phyloP scores from a whole-genome alignment of 2,329 filamentous ascomycete genomes.

The Corinectria fuckeliana region DNA sequence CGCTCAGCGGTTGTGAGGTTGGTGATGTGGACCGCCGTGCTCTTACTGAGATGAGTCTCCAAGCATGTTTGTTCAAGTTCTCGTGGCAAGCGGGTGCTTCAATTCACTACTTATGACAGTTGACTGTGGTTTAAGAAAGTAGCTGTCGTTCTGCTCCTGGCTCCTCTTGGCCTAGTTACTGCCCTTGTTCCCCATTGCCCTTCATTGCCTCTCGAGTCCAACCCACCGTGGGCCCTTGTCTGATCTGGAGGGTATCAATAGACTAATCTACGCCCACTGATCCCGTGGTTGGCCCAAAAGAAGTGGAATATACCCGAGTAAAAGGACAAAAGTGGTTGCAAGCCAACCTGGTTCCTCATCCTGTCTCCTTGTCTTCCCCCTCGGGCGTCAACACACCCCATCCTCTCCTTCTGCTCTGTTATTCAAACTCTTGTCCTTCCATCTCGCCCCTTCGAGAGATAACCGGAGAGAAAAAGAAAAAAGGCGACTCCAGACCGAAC shows the following conservation, averaged over 20 bases:
- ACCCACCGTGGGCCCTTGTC: background rate
- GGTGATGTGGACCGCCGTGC: conserved; percentile 1
- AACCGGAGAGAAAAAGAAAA: background rate
- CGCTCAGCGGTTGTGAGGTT: background rate
- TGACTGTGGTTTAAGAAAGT: background rate
- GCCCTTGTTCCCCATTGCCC: background rate
- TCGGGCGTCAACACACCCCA: background rate
- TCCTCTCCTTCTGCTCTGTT: background rate
- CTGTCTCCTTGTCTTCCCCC: background rate
- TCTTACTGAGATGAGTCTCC: background rate
- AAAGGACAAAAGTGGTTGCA: conserved; percentile 1
- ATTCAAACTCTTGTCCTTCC: background rate
- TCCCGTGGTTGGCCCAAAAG: background rate
- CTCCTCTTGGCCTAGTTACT: background rate
- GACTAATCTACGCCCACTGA: background rate
- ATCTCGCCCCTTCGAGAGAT: background rate
- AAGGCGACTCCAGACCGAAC: background rate
- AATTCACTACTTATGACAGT: background rate
- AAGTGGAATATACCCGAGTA: background rate
- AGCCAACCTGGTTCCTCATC: conserved; percentile 1
- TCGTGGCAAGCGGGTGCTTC: background rate
- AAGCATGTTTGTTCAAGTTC: background rate
- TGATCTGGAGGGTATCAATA: background rate
- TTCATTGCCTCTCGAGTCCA: background rate
- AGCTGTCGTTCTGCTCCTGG: background rate